Evolutionary conservation across 2,329 filamentous ascomycete species (phyloP).

Genomic region (Aspergillus sclerotialis): DNA sequence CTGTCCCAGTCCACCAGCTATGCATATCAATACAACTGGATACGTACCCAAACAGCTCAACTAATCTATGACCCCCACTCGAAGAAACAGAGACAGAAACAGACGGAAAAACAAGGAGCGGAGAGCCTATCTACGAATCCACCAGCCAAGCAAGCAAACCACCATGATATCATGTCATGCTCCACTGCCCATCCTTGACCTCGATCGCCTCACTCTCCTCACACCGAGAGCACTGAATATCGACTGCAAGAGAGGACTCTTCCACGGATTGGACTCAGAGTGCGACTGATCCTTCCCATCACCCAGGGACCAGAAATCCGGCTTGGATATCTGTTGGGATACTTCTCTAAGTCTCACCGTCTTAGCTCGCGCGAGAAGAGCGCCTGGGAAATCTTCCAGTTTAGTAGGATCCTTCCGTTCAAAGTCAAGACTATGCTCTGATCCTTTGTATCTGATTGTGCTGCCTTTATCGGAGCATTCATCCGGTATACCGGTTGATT

Average conservation of each 20-base stretch:
- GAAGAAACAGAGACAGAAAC: no score
- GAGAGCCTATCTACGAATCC: no score
- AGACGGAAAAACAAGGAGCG: no score
- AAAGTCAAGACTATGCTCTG: no score
- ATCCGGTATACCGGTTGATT: slow-evolving; percentile 2
- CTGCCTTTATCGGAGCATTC: neutral
- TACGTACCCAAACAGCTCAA: no score
- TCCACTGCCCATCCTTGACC: no score
- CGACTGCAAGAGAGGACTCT: neutral
- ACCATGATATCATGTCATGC: no score
- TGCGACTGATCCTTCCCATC: neutral
- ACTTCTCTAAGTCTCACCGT: neutral
- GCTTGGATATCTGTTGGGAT: neutral
- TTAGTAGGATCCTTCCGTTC: slow-evolving; percentile 6
- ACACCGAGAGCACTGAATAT: neutral
- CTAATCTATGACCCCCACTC: no score
- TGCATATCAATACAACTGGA: no score
- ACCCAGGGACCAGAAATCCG: neutral
- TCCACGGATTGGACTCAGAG: neutral
- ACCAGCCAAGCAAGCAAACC: no score
- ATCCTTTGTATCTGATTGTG: no score
- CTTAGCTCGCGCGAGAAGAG: neutral
- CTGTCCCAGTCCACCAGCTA: no score
- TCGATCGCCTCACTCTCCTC: neutral
- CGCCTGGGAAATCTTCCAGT: neutral